Evolutionary conservation across 306 rosid genomes (phyloP).

Genomic region (Cucurbita moschata): DNA sequence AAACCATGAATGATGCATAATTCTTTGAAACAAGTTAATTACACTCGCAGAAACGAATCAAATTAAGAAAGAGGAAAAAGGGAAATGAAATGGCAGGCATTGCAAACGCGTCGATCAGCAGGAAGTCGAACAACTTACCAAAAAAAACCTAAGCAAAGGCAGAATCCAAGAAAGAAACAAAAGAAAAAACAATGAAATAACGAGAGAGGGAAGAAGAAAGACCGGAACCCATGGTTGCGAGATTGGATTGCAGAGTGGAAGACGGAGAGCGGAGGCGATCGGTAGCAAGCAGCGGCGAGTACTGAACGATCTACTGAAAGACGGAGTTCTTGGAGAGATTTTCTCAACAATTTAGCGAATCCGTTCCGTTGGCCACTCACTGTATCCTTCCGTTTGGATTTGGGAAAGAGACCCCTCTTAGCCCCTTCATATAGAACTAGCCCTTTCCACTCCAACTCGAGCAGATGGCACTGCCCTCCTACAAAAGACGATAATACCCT

Average conservation of each 20-base stretch:
- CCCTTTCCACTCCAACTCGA: no score
- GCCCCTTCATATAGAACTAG: no score
- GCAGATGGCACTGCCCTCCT: no score
- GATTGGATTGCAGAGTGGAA: not conserved
- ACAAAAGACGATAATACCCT: no score
- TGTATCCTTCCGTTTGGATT: not conserved
- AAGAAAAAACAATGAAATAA: no score
- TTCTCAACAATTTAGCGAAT: not conserved
- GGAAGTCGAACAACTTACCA: not conserved
- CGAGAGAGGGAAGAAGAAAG: not conserved
- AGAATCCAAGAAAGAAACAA: not conserved
- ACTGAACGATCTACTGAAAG: not conserved
- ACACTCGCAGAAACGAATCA: not conserved
- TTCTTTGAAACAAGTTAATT: not conserved
- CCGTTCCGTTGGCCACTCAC: not conserved
- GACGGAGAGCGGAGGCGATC: not conserved
- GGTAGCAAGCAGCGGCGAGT: not conserved
- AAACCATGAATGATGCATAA: not conserved
- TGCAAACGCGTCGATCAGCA: not conserved
- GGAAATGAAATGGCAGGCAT: not conserved
- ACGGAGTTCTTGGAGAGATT: not conserved
- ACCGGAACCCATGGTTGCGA: slow-evolving; percentile 14
- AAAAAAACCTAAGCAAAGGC: slow-evolving; percentile 6
- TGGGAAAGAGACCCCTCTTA: not conserved
- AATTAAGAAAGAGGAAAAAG: not conserved